A percentile compares a stretch with the other conserved stretches of the same genome.
These are phyloP conservation scores for Amanita brunnescens DNA, from an alignment of 768 basidiomycete genomes.

Conservation along the genomic window DNA sequence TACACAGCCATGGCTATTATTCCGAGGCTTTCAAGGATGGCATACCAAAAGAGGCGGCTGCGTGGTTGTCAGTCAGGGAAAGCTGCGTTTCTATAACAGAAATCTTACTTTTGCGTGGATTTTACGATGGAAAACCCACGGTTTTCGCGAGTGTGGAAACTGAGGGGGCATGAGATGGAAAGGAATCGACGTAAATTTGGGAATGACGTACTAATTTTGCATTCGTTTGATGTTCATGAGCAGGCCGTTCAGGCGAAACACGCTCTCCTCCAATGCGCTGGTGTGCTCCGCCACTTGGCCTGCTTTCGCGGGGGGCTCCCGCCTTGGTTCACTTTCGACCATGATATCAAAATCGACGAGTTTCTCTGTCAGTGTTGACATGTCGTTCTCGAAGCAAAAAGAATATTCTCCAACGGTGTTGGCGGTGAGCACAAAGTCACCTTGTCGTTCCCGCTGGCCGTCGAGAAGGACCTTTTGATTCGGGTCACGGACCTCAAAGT, in stretches of 20 bases:
- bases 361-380: constrained; percentile 90
- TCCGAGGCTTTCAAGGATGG: constrained; percentile 67
- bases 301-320: constrained; percentile 81
- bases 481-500: constrained; percentile 90
- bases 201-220: constrained; percentile 74
- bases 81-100: neutral
- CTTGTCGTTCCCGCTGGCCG: constrained; percentile 83
- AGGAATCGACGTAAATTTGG: neutral
- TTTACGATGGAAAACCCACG: constrained; percentile 90
- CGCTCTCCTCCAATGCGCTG: constrained; percentile 87
- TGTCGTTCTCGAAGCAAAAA: constrained; percentile 99
- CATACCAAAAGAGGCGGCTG: constrained; percentile 93
- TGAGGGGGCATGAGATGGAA: constrained; percentile 20
- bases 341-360: constrained; percentile 95
- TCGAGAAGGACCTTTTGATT: constrained; percentile 82
- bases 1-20: constrained; percentile 86
- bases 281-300: constrained; percentile 91
- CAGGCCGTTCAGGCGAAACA: constrained; percentile 84
- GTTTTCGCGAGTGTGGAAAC: constrained; percentile 92
- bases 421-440: constrained; percentile 95
- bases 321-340: constrained; percentile 94
- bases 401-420: constrained; percentile 86
- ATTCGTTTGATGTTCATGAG: constrained; percentile 85
- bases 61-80: constrained; percentile 4
- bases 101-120: constrained; percentile 72